Conservation (phyloP, 2,329 filamentous ascomycete species). For the Apiospora hydei region DNA sequence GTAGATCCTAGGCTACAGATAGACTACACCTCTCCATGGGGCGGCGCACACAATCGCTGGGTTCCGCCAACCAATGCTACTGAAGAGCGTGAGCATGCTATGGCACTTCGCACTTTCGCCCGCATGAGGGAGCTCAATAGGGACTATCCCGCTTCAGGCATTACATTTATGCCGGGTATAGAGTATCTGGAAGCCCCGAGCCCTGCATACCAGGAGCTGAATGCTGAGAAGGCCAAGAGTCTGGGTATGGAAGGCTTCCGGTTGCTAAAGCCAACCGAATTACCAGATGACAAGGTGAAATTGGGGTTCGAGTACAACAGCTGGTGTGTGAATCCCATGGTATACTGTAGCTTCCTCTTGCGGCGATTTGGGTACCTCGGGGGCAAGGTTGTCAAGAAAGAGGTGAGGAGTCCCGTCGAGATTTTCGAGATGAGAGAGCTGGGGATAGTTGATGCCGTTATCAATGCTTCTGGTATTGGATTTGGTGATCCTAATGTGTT, state of each 20-base stretch:
- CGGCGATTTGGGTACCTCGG: conserved; percentile 49
- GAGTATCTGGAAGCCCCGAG: conserved; percentile 59
- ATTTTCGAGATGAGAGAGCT: conserved; percentile 45
- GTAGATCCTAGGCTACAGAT: conserved; percentile 49
- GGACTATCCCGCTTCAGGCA: conserved; percentile 49
- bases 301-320: conserved; percentile 60
- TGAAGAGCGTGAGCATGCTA: conserved; percentile 50
- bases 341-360: conserved; percentile 58
- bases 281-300: conserved; percentile 50
- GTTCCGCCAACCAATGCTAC: conserved; percentile 49
- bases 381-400: conserved; percentile 44
- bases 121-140: conserved; percentile 47
- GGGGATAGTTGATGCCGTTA: conserved; percentile 42
- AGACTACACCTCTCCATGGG: conserved; percentile 66
- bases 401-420: conserved; percentile 47
- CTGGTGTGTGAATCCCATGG: conserved; percentile 62
- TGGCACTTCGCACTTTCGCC: conserved; percentile 51
- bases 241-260: conserved; percentile 49
- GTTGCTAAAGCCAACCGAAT: conserved; percentile 44
- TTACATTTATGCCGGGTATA: conserved; percentile 57
- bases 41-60: conserved; percentile 62
- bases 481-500: conserved; percentile 52
- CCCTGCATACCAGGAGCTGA: conserved; percentile 48
- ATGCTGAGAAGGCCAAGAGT: conserved; percentile 39
- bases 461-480: conserved; percentile 56